Percentiles rank a stretch among this genome's conserved stretches.
Evolutionary conservation across 805 yeast species (phyloP).

Genomic region (Kuraishia capsulata): DNA sequence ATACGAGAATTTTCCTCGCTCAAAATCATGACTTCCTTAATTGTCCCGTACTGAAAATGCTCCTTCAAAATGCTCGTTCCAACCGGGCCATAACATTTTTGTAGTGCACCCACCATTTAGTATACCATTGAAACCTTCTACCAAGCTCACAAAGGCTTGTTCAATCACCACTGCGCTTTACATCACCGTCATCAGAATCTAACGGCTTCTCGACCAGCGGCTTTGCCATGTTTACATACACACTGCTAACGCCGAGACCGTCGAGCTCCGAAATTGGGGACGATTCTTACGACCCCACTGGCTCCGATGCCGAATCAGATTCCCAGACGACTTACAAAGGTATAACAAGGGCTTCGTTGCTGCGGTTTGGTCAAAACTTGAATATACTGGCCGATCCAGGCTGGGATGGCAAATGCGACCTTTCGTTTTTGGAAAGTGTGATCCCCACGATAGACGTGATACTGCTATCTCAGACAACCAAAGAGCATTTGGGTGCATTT

Average conservation of each 20-base stretch:
- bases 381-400: constrained; percentile 64
- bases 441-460: constrained; percentile 53
- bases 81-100: no score
- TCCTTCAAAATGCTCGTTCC: no score
- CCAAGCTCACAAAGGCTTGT: no score
- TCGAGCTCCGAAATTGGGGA: not conserved
- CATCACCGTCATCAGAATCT: no score
- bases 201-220: no score
- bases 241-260: constrained; percentile 15
- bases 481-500: constrained; percentile 73
- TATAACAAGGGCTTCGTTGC: constrained; percentile 30
- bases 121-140: no score
- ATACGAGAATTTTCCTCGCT: no score
- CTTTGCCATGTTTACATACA: constrained; percentile 13
- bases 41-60: no score
- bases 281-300: constrained; percentile 5
- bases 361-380: constrained; percentile 46
- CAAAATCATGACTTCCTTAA: no score
- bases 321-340: not conserved
- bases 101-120: no score
- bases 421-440: constrained; percentile 31
- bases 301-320: no score
- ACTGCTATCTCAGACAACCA: constrained; percentile 79
- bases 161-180: no score
- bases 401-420: constrained; percentile 50